A percentile compares a stretch with the other conserved stretches of the same genome.
Evolutionary conservation across 495 filamentous ascomycete genomes (phyloP).

Genomic region (Penicillium cosmopolitanum): DNA sequence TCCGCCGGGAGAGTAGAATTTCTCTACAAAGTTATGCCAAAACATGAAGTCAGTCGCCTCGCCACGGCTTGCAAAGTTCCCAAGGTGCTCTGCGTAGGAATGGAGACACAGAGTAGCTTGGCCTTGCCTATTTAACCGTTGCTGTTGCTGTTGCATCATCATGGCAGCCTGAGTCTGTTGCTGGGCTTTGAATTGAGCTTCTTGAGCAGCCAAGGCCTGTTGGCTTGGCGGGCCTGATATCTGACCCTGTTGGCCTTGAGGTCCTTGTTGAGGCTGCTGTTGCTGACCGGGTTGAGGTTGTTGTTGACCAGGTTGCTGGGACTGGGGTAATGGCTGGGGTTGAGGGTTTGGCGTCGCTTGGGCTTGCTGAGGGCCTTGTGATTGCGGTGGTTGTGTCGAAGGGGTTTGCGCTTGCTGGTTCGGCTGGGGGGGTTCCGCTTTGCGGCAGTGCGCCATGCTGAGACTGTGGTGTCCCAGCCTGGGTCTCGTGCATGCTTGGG

Average conservation of each 20-base stretch:
- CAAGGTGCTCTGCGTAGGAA: conserved; percentile 62
- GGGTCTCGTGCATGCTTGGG: conserved; percentile 50
- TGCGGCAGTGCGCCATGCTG: conserved; percentile 52
- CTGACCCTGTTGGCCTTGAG: conserved; percentile 43
- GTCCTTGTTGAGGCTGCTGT: conserved; percentile 46
- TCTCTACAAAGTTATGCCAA: conserved; percentile 76
- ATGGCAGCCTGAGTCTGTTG: conserved; percentile 46
- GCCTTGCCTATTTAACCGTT: conserved; percentile 49
- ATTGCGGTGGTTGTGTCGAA: conserved; percentile 43
- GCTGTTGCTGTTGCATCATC: conserved; percentile 57
- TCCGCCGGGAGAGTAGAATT: conserved; percentile 73
- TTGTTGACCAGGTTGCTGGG: conserved; percentile 45
- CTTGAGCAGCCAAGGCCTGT: conserved; percentile 43
- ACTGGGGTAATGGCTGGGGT: conserved; percentile 51
- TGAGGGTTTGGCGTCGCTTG: conserved; percentile 52
- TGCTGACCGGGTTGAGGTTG: conserved; percentile 21
- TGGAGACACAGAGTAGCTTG: conserved; percentile 65
- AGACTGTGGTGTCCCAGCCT: conserved; percentile 56
- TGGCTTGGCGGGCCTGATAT: conserved; percentile 46
- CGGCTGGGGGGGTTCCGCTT: conserved; percentile 54
- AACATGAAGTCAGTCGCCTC: conserved; percentile 64
- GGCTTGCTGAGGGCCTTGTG: conserved; percentile 47
- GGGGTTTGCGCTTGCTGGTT: conserved; percentile 49
- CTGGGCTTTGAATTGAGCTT: conserved; percentile 49
- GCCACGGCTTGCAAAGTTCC: conserved; percentile 50